phyloP scores from a whole-genome alignment of 2,329 filamentous ascomycete species.

The Tolypocladium sp. region DNA sequence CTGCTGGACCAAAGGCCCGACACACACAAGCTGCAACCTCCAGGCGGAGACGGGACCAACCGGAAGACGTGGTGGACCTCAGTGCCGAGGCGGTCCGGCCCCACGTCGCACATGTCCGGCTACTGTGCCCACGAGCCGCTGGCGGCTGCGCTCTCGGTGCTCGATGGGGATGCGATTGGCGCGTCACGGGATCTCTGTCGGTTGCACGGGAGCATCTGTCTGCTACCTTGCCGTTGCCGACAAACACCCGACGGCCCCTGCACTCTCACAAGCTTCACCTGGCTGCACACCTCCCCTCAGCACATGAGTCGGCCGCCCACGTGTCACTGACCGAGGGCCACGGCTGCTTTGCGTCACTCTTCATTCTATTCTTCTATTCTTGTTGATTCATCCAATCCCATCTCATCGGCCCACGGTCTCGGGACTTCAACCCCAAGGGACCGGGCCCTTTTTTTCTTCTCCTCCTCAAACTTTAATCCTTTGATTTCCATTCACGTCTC shows the following conservation, averaged over 20 bases:
- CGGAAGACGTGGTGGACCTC: neutral
- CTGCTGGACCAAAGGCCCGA: neutral
- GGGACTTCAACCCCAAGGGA: neutral
- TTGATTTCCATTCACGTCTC: neutral
- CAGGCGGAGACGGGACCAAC: neutral
- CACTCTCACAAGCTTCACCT: neutral
- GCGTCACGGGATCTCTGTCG: neutral
- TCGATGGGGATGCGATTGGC: neutral
- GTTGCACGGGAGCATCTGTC: neutral
- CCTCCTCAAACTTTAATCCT: neutral
- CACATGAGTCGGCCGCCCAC: neutral
- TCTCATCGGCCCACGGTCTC: neutral
- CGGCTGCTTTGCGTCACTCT: neutral
- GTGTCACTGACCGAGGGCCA: neutral
- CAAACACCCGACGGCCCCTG: neutral
- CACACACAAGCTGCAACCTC: neutral
- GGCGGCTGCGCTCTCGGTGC: neutral
- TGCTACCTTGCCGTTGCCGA: neutral
- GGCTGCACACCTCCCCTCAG: neutral
- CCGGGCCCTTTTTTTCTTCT: neutral
- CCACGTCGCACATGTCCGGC: neutral
- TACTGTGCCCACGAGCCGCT: neutral
- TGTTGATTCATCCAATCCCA: neutral
- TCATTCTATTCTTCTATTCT: neutral
- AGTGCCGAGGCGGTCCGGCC: constrained; percentile 1